Base-by-base conservation (phyloP, 192 early-diverging fungal genomes). In the Kickxella alabastrina region DNA sequence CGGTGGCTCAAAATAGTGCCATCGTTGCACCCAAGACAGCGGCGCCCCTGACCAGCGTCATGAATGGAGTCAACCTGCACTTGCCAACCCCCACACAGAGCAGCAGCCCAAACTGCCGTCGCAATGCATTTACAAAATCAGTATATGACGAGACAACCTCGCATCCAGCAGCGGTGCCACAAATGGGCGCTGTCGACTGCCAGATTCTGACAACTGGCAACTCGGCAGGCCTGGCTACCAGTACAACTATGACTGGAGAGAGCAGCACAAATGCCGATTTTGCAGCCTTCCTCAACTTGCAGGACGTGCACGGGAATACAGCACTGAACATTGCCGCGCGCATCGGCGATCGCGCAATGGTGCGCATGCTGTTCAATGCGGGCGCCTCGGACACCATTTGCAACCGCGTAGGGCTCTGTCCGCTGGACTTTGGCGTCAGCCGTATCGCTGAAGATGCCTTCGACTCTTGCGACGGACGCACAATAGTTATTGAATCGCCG, bases 241-340 rank as follows among this genome's bases (percentile, higher is more conserved):
- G 29, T 22, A 37, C 49, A 25, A 77, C 62, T 25, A n/a, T n/a
- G n/a, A n/a, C 39, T 40, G 39, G 17, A 6, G 17, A 19, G 6
- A 15, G 22, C 3, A 36, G 29, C 34, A 37, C 49, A 25, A 77
- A 67, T 25, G 83, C 88, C 6, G 93, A 95, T 35, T 66, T 91
- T 46, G 77, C 90, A 10, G 88, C 89, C 0, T 85, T 89, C 32
- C 70, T 90, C 34, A 85, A 87, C 47, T 76, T 91, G 23, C 83
- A 89, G 46, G 91, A 96, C 46, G 75, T 83, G 6, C 80, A 81
- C 15, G 96, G 96, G 5, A 88, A 96, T 50, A 97, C 95, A 8
- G 89, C 95, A 0, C 62, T 99, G 37, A 93, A 87, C 53, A 84
- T 97, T 49, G 90, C 93, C 0, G 89, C 92, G 2, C 65, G 90